phyloP scores from a whole-genome alignment of 176 grass and related monocot genomes.

The Areca catechu region DNA sequence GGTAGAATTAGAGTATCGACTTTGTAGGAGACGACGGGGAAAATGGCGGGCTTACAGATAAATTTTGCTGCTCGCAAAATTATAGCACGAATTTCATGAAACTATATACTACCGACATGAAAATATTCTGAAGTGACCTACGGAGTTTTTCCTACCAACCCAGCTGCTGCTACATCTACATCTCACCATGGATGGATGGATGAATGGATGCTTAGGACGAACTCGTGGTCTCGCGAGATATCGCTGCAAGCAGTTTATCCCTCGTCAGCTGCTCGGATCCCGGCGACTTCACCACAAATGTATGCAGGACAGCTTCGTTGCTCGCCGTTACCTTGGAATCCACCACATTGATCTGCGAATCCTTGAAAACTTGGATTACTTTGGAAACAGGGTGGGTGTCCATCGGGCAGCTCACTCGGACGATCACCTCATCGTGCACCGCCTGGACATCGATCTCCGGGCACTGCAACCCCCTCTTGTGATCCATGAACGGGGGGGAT shows the following conservation, averaged over 20 bases:
- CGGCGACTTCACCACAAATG: slow-evolving; percentile 13
- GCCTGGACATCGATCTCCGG: slow-evolving; percentile 13
- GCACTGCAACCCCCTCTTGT: background rate
- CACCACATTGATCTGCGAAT: slow-evolving; percentile 8
- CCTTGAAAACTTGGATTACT: slow-evolving; percentile 11
- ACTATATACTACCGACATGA: too few relatives aligned
- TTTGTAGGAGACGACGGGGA: too few relatives aligned
- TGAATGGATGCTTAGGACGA: background rate
- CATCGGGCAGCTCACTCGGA: slow-evolving; percentile 6
- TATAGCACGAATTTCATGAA: too few relatives aligned
- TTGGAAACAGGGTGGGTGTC: slow-evolving; percentile 8
- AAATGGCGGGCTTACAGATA: too few relatives aligned
- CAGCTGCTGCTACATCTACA: background rate
- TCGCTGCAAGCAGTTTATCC: slow-evolving; percentile 10
- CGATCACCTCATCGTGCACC: slow-evolving; percentile 3
- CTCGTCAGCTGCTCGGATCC: background rate
- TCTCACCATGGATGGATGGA: background rate
- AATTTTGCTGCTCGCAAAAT: too few relatives aligned
- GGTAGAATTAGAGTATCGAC: too few relatives aligned
- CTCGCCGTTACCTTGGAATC: slow-evolving; percentile 11
- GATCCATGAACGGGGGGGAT: background rate
- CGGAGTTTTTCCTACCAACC: background rate
- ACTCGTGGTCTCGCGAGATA: background rate
- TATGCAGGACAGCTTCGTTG: slow-evolving; percentile 8
- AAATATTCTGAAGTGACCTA: too few relatives aligned